Percentiles rank a stretch among this genome's conserved stretches.
Evolutionary conservation across 2,329 filamentous ascomycete genomes (phyloP).

Genomic region (Fusarium agapanthi): DNA sequence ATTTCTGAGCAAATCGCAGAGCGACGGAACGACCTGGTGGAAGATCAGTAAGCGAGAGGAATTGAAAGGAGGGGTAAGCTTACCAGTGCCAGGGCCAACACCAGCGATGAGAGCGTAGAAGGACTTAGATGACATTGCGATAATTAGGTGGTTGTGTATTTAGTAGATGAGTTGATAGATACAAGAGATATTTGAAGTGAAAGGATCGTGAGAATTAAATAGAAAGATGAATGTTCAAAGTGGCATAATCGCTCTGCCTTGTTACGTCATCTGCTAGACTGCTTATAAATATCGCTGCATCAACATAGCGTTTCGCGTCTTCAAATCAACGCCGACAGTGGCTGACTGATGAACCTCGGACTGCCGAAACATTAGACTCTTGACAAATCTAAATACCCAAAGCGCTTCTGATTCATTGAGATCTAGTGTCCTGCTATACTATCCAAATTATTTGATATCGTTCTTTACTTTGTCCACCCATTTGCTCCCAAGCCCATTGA

Average conservation of each 20-base stretch:
- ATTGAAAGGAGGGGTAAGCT: neutral
- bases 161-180: neutral
- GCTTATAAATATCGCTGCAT: slow-evolving; percentile 28
- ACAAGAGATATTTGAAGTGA: neutral
- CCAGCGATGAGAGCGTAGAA: slow-evolving; percentile 76
- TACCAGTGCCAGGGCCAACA: slow-evolving; percentile 73
- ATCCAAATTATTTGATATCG: neutral
- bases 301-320: neutral
- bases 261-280: slow-evolving; percentile 36
- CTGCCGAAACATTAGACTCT: neutral
- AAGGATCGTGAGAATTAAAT: neutral
- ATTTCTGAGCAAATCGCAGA: slow-evolving; percentile 68
- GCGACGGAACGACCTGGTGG: slow-evolving; percentile 57
- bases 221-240: neutral
- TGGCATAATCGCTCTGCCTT: slow-evolving; percentile 5
- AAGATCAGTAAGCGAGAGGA: neutral
- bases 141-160: neutral
- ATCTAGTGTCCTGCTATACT: neutral
- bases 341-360: neutral
- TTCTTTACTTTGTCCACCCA: slow-evolving; percentile 16
- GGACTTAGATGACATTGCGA: slow-evolving; percentile 33
- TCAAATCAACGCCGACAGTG: neutral
- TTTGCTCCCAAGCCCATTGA: neutral
- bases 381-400: neutral
- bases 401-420: too few relatives aligned